These are phyloP conservation scores for Mycena leptocephala DNA, from an alignment of 768 basidiomycete species.

Conservation along the genomic window DNA sequence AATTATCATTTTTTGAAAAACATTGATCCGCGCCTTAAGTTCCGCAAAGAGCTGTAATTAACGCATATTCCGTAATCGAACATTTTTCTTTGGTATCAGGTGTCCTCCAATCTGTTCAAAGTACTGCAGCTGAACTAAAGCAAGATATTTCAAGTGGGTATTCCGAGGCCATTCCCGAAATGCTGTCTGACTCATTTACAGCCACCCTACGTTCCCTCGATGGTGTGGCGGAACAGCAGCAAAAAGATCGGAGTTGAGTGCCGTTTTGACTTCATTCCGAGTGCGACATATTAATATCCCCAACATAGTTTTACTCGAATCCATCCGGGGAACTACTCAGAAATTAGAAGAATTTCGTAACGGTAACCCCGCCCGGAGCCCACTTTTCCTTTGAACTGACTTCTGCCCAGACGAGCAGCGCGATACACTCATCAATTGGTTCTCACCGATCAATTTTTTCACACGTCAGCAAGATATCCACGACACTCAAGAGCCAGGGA, in stretches of 20 bases:
- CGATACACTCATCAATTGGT: slow-evolving; percentile 6
- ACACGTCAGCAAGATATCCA: slow-evolving; percentile 4
- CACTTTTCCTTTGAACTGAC: background rate
- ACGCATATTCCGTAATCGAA: too few species aligned
- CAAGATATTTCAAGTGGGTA: background rate
- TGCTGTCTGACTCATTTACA: background rate
- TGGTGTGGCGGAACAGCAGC: background rate
- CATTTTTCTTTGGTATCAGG: too few species aligned
- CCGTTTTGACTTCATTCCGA: too few species aligned
- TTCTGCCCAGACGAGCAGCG: background rate
- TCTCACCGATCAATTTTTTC: slow-evolving; percentile 16
- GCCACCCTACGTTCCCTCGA: too few species aligned
- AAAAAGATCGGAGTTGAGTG: background rate
- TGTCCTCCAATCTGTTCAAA: background rate
- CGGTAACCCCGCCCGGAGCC: background rate
- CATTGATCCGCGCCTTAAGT: too few species aligned
- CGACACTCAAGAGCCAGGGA: background rate
- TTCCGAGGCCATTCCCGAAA: background rate
- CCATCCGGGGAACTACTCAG: background rate
- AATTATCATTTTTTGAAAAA: too few species aligned
- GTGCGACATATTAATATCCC: too few species aligned
- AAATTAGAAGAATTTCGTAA: background rate
- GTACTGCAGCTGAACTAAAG: background rate
- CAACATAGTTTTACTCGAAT: background rate
- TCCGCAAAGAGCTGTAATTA: too few species aligned